Percentiles rank a stretch among this genome's conserved stretches.
phyloP scores from a whole-genome alignment of 1,284 basidiomycete species.

The Leccinum holopus region DNA sequence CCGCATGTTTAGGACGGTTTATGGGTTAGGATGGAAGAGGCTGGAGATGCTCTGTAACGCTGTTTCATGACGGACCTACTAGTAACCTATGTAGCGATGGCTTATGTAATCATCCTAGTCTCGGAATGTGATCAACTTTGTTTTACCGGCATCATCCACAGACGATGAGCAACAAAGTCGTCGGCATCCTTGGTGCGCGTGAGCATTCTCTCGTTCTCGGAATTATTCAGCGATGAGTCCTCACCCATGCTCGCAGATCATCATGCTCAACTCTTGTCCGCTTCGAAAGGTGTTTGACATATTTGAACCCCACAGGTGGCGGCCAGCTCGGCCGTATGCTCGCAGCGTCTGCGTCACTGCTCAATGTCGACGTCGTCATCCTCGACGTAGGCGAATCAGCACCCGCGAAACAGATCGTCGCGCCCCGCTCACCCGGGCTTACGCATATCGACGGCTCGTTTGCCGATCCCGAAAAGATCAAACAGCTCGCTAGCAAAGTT shows the following conservation, averaged over 20 bases:
- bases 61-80: neutral
- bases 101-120: neutral
- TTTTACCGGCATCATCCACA: neutral
- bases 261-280: neutral
- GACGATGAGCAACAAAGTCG: constrained; percentile 27
- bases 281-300: constrained; percentile 13
- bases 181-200: constrained; percentile 33
- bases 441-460: constrained; percentile 91
- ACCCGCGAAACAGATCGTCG: constrained; percentile 90
- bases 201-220: constrained; percentile 2
- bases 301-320: constrained; percentile 62
- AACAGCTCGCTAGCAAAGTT: constrained; percentile 75
- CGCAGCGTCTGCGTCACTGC: constrained; percentile 84
- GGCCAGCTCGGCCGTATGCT: constrained; percentile 99
- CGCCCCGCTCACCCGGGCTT: constrained; percentile 47
- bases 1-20: constrained; percentile 13
- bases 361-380: constrained; percentile 86
- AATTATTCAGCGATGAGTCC: neutral
- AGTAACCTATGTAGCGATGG: neutral
- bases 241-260: constrained; percentile 18
- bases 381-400: constrained; percentile 80
- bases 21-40: constrained; percentile 23
- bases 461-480: constrained; percentile 78
- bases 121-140: neutral
- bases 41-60: neutral